These are phyloP conservation scores for Amanita thiersii DNA, from an alignment of 768 basidiomycete genomes.

Conservation along the genomic window DNA sequence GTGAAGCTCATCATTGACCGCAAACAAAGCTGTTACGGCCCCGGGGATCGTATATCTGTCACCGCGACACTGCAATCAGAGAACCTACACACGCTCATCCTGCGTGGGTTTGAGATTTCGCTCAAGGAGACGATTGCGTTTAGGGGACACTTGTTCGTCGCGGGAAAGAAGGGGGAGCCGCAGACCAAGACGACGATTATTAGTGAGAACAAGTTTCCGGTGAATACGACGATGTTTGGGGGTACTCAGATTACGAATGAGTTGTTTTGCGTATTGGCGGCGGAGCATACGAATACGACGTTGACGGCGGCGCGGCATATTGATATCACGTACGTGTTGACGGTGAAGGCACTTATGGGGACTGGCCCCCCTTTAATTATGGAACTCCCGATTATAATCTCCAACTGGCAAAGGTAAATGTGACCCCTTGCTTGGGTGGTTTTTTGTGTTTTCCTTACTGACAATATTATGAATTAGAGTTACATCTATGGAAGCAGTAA, in stretches of 20 bases:
- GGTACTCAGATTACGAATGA: constrained; percentile 69
- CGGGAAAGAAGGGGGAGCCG: constrained; percentile 52
- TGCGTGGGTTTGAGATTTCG: constrained; percentile 79
- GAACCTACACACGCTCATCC: constrained; percentile 53
- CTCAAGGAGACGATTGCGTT: constrained; percentile 74
- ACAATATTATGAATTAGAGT: constrained; percentile 30
- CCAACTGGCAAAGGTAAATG: constrained; percentile 78
- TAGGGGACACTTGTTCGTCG: constrained; percentile 47
- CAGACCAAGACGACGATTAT: constrained; percentile 46
- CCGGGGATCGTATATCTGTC: constrained; percentile 73
- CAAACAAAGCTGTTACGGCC: constrained; percentile 73
- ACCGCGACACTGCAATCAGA: constrained; percentile 70
- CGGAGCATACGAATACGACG: constrained; percentile 72
- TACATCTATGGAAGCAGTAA: constrained; percentile 67
- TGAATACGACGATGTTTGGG: constrained; percentile 68
- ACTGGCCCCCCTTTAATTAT: constrained; percentile 54
- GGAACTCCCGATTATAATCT: constrained; percentile 74
- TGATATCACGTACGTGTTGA: constrained; percentile 75
- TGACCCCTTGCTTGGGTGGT: too few species aligned
- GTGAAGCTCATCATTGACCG: constrained; percentile 73
- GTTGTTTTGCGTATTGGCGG: constrained; percentile 59
- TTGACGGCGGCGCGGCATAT: constrained; percentile 78
- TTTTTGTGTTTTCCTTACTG: constrained; percentile 5
- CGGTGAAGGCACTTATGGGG: constrained; percentile 72
- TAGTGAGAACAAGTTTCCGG: constrained; percentile 62